Evolutionary conservation across 306 rosid genomes (phyloP), one percentile per base, ranked within the genome.

Genomic region (Cyamopsis tetragonoloba): DNA sequence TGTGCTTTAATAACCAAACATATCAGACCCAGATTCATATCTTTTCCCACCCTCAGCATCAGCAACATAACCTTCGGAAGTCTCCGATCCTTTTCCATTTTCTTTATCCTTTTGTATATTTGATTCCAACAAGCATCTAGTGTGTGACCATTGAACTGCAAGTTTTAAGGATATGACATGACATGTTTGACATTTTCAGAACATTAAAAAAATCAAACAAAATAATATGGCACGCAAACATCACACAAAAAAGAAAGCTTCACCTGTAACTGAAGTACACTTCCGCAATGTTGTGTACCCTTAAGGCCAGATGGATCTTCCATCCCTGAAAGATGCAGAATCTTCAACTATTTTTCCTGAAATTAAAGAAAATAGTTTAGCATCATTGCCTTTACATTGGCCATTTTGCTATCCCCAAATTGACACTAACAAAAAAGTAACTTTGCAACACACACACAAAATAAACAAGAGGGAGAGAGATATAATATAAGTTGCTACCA

Each of bases 1-100:
- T n/a, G n/a, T n/a, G n/a, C n/a, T n/a, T n/a, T n/a, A 88, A 87
- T 89, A 89, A 32, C 98, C 98, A 64, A 93, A 93, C 98, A 93
- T 93, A 53, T 88, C 81, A 64, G 98, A 81, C 32, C 98, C 98
- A 32, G 98, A 83, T 71, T 81, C 82, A 51, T 68, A 81, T 48
- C 73, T 72, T 59, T 62, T 72, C 71, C 75, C 95, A 17, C 44
- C 46, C 67, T 70, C 78, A 58, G 67, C 66, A 31, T 83, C 87
- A 35, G 84, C 79, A 72, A 62, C 66, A 59, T 82, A 66, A 47
- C 50, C 82, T 73, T 86, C 91, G 60, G 86, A 80, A 57, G 54
- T 73, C 59, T 42, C 72, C n/a, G n/a, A n/a, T n/a, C n/a, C 56
- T 35, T 83, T 79, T 81, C 88, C 60, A 68, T 14, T 73, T 81